phyloP scores from a whole-genome alignment of 306 rosid species.

The Medicago ruthenica region DNA sequence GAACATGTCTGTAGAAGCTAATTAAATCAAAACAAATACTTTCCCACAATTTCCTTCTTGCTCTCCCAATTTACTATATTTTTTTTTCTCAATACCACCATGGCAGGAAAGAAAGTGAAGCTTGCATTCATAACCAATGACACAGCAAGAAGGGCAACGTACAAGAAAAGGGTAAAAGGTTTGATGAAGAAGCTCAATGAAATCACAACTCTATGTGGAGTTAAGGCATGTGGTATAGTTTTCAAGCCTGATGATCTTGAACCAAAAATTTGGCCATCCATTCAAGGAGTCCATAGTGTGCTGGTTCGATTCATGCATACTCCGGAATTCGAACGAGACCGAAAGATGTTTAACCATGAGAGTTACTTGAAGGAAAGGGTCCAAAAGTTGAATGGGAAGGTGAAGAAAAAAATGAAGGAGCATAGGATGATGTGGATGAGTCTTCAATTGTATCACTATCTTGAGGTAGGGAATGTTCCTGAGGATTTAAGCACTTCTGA shows the following conservation, averaged over 20 bases:
- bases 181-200: slow-evolving; percentile 34
- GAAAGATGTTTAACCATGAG: slow-evolving; percentile 18
- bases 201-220: slow-evolving; percentile 37
- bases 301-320: neutral
- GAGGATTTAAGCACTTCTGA: neutral
- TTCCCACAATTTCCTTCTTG: neutral
- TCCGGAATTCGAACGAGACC: neutral
- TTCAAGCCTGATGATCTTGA: slow-evolving; percentile 1
- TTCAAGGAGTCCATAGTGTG: neutral
- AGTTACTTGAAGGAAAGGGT: slow-evolving; percentile 7
- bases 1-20: neutral
- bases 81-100: neutral
- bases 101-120: slow-evolving; percentile 34
- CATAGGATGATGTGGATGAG: slow-evolving; percentile 5
- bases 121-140: slow-evolving; percentile 29
- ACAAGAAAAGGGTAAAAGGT: slow-evolving; percentile 11
- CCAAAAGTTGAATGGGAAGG: neutral
- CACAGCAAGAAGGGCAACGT: slow-evolving; percentile 18
- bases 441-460: neutral
- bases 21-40: neutral
- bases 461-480: neutral
- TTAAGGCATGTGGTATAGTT: slow-evolving; percentile 29
- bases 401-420: neutral
- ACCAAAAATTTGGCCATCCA: slow-evolving; percentile 35
- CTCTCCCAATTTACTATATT: neutral